Conservation (phyloP, 805 yeast species). For the Metschnikowia aberdeeniae region DNA sequence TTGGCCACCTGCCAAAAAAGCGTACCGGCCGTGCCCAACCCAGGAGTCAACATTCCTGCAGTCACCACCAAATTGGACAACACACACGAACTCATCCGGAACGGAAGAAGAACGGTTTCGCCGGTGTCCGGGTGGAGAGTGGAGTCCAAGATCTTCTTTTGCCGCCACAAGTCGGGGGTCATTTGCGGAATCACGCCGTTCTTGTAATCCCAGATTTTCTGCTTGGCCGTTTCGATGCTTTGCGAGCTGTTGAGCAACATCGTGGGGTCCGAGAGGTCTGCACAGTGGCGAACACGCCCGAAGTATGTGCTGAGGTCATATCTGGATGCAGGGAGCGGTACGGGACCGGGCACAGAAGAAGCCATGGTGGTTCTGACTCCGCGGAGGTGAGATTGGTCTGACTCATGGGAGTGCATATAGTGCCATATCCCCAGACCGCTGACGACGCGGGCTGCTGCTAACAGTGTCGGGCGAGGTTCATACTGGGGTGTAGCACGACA, state of each 20-base stretch:
- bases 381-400: neutral
- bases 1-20: conserved; percentile 97
- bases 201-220: conserved; percentile 64
- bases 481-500: no score
- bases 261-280: conserved; percentile 87
- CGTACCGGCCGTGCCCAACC: conserved; percentile 84
- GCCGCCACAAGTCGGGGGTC: conserved; percentile 83
- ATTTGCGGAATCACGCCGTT: conserved; percentile 61
- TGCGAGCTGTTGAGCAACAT: conserved; percentile 71
- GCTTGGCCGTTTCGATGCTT: conserved; percentile 62
- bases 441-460: no score
- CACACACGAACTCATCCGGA: conserved; percentile 96
- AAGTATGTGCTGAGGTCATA: conserved; percentile 79
- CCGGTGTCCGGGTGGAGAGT: conserved; percentile 97
- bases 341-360: conserved; percentile 79
- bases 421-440: no score
- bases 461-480: no score
- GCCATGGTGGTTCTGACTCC: conserved; percentile 52
- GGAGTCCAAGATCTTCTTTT: conserved; percentile 83
- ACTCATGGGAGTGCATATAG: no score
- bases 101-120: conserved; percentile 86
- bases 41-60: conserved; percentile 96
- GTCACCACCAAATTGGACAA: conserved; percentile 91
- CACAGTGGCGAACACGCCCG: conserved; percentile 95
- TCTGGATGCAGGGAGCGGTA: conserved; percentile 72